Conservation (phyloP, 2,329 filamentous ascomycete species). For the Hirsutella rhossiliensis region DNA sequence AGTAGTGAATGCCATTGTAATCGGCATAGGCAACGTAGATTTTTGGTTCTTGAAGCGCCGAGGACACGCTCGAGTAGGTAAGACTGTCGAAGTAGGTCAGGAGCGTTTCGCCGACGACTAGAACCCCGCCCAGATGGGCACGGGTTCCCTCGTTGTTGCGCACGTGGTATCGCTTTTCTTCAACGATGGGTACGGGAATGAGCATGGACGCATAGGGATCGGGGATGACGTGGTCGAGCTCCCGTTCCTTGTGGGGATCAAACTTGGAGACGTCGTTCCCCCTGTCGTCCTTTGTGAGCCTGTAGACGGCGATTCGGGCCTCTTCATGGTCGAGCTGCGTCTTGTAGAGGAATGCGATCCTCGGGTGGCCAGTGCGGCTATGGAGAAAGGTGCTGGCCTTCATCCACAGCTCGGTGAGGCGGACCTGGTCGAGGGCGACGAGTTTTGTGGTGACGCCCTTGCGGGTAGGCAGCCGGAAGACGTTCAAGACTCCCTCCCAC, state of each 20-base stretch:
- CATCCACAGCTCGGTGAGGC: constrained; percentile 47
- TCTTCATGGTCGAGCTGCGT: constrained; percentile 37
- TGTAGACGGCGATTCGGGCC: constrained; percentile 45
- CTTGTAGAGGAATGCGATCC: constrained; percentile 47
- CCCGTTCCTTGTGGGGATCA: constrained; percentile 40
- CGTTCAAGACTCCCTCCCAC: constrained; percentile 47
- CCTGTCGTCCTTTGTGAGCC: constrained; percentile 45
- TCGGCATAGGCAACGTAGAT: constrained; percentile 89
- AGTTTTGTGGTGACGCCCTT: constrained; percentile 32
- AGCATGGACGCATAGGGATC: constrained; percentile 47
- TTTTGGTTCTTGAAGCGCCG: constrained; percentile 57
- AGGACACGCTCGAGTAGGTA: constrained; percentile 52
- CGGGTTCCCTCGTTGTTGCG: constrained; percentile 39
- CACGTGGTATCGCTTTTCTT: constrained; percentile 48
- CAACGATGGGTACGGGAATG: constrained; percentile 48
- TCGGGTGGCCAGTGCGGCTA: constrained; percentile 45
- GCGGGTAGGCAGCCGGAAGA: constrained; percentile 36
- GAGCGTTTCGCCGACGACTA: constrained; percentile 69
- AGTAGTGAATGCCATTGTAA: constrained; percentile 68
- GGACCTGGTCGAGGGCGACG: constrained; percentile 39
- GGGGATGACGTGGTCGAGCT: constrained; percentile 38
- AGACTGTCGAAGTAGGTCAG: constrained; percentile 78
- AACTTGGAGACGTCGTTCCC: constrained; percentile 42
- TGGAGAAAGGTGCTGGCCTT: constrained; percentile 45
- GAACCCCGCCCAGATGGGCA: constrained; percentile 54